Conservation (phyloP, 192 early-diverging fungal genomes). For the Backusella tarrabulga region DNA sequence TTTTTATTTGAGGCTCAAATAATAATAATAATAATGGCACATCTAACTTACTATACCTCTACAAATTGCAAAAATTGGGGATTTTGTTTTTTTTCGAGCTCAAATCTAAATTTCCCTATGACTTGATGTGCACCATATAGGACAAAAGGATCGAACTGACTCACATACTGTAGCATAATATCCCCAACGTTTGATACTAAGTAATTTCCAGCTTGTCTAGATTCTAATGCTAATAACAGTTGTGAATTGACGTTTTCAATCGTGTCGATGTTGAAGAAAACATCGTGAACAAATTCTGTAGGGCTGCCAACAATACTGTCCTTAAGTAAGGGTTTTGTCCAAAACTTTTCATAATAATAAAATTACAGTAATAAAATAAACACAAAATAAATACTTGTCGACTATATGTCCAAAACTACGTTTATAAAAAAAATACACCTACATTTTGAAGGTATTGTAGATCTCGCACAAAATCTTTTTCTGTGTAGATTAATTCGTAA, state of each 20-base stretch:
- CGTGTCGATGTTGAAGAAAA: slow-evolving; percentile 75
- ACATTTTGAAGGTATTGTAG: slow-evolving; percentile 77
- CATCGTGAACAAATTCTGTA: slow-evolving; percentile 75
- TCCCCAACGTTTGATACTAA: slow-evolving; percentile 84
- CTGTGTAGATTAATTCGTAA: slow-evolving; percentile 89
- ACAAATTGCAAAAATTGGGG: slow-evolving; percentile 74
- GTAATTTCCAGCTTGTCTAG: slow-evolving; percentile 59
- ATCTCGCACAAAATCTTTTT: slow-evolving; percentile 88
- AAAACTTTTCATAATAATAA: slow-evolving; percentile 24
- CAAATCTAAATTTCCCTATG: slow-evolving; percentile 79
- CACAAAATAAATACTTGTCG: neutral
- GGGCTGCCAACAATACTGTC: slow-evolving; percentile 66
- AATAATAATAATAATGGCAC: neutral
- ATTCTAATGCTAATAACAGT: slow-evolving; percentile 57
- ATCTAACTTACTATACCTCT: slow-evolving; percentile 42
- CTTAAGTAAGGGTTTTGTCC: slow-evolving; percentile 63
- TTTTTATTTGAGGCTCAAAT: neutral
- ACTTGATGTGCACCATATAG: slow-evolving; percentile 86
- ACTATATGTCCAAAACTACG: neutral
- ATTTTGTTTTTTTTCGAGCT: slow-evolving; percentile 76
- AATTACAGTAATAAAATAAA: neutral
- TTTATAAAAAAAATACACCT: slow-evolving; percentile 2
- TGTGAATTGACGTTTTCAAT: slow-evolving; percentile 61
- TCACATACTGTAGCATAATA: slow-evolving; percentile 71
- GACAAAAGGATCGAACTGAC: slow-evolving; percentile 75